Base-by-base conservation (phyloP, 768 basidiomycete genomes). In the Suillus lakei region DNA sequence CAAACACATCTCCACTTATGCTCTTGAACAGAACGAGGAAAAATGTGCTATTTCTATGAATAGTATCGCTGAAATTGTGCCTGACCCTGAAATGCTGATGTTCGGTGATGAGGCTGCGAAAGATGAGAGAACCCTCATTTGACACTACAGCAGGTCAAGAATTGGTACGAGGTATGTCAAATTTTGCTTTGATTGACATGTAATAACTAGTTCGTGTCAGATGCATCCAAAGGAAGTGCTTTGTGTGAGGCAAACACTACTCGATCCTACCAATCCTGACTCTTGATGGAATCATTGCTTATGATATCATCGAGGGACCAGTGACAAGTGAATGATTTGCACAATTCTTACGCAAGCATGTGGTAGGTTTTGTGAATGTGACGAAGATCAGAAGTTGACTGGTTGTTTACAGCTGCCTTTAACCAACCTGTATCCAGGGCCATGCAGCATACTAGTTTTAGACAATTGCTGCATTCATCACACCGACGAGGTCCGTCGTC, bases 391-490 rank as follows among this genome's bases (percentile, higher is more conserved):
- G n/a, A n/a, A 2, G n/a, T 39, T 51, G 38, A 38, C 10, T 38
- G 38, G 34, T 51, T 53, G 2, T 26, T 18, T 50, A 13, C 32
- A 67, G 66, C 30, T 67, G 26, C 66, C 66, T 23, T 46, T 64
- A n/a, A 67, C 59, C n/a, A 67, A 67, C 39, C 63, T 39, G 3
- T 68, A 68, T 26, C 67, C 64, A 54, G 64, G 64, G 38, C 61
- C 60, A 4, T 63, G 62, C 7, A 70, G 70, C 62, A 64, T 77
- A 0, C 56, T 76, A 4, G 23, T 77, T 1, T 69, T 74, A 39
- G 69, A 77, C 30, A 77, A 74, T 44, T 72, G 69, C 28, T 18
- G 43, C 4, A 76, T 74, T 28, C 73, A 75, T 43, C 66, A 74
- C n/a, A 53, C 60, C 3, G 58, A 72, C 5, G 69, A 73, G 34